Conservation (phyloP, 306 rosid species). For the Cucumis melo region DNA sequence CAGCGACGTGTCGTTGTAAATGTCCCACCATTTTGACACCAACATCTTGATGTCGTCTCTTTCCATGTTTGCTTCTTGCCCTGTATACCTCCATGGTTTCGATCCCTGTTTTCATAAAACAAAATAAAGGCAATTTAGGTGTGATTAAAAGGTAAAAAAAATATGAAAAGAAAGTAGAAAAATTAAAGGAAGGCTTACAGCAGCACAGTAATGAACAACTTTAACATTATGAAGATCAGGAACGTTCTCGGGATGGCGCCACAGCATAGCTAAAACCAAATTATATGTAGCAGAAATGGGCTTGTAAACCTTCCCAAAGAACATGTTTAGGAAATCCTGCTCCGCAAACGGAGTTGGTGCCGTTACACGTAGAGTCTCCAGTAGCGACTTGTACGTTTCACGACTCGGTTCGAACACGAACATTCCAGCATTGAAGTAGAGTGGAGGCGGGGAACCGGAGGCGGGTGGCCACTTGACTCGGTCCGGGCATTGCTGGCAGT, state of each 20-base stretch:
- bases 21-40: conserved; percentile 56
- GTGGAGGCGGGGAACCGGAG: conserved; percentile 36
- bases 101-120: conserved; percentile 17
- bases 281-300: conserved; percentile 46
- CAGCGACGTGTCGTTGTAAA: conserved; percentile 43
- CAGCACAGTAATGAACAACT: conserved; percentile 62
- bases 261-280: conserved; percentile 45
- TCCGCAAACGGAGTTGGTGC: conserved; percentile 49
- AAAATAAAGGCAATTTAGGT: too few relatives aligned
- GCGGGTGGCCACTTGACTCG: conserved; percentile 39
- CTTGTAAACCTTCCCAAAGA: conserved; percentile 33
- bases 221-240: conserved; percentile 26
- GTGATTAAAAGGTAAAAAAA: too few relatives aligned
- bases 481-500: conserved; percentile 55
- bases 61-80: conserved; percentile 49
- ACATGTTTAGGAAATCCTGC: conserved; percentile 67
- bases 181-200: conserved; percentile 26
- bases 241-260: conserved; percentile 63
- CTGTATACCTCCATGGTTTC: conserved; percentile 57
- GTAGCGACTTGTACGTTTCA: conserved; percentile 26
- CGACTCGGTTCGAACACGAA: conserved; percentile 42
- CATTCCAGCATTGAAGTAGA: conserved; percentile 65
- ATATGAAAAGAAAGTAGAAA: neutral
- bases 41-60: conserved; percentile 43
- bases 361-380: conserved; percentile 26